Evolutionary conservation across 176 grass and related monocot species (phyloP).

Genomic region (Poa pratensis): DNA sequence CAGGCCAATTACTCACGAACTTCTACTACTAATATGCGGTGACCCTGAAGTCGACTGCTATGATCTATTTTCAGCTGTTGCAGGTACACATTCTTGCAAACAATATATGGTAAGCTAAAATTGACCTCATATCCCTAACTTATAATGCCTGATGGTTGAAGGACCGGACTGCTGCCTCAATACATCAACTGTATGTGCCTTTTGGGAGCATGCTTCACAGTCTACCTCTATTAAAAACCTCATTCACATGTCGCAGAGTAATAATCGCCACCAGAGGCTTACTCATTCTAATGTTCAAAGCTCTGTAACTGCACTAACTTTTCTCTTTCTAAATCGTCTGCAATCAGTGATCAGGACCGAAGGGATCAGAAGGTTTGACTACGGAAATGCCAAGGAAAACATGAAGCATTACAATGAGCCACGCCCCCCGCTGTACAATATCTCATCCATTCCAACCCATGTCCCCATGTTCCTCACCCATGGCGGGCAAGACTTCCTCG

Average conservation of each 20-base stretch:
- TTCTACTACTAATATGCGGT: slow-evolving; percentile 40
- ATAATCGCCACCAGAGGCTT: background rate
- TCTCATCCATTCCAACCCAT: slow-evolving; percentile 43
- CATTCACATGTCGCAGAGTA: slow-evolving; percentile 61
- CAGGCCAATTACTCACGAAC: slow-evolving; percentile 40
- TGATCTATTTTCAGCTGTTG: slow-evolving; percentile 49
- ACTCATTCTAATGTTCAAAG: slow-evolving; percentile 14
- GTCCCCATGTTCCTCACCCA: slow-evolving; percentile 54
- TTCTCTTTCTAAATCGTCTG: background rate
- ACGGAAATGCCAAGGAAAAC: slow-evolving; percentile 46
- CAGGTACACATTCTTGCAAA: slow-evolving; percentile 33
- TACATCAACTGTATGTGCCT: slow-evolving; percentile 42
- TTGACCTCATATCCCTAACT: slow-evolving; percentile 17
- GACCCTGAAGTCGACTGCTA: slow-evolving; percentile 55
- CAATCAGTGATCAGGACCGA: slow-evolving; percentile 47
- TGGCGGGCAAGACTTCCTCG: slow-evolving; percentile 52
- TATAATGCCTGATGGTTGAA: slow-evolving; percentile 21
- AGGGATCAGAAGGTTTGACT: slow-evolving; percentile 49
- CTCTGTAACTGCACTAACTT: background rate
- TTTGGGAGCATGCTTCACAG: slow-evolving; percentile 56
- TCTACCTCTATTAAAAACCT: slow-evolving; percentile 53
- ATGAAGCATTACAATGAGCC: slow-evolving; percentile 52
- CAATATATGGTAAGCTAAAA: background rate
- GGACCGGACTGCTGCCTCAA: slow-evolving; percentile 68
- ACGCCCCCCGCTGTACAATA: slow-evolving; percentile 38